Evolutionary conservation across 2,329 filamentous ascomycete genomes (phyloP).

Genomic region (Exophiala lecanii-corni): DNA sequence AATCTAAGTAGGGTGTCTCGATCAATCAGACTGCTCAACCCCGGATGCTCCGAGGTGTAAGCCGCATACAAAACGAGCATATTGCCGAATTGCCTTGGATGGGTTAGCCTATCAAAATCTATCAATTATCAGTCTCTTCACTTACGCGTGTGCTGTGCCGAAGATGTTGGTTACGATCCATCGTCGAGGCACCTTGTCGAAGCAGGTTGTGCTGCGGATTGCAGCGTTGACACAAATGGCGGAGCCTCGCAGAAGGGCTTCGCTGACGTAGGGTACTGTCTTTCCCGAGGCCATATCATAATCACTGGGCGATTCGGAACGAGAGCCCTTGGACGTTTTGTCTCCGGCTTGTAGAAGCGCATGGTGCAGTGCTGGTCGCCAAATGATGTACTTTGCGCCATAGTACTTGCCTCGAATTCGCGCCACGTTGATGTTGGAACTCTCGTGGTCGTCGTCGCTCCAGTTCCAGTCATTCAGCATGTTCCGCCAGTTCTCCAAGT

Average conservation of each 20-base stretch:
- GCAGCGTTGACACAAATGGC: conserved; percentile 65
- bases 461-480: conserved; percentile 51
- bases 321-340: conserved; percentile 10
- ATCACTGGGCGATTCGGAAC: conserved; percentile 31
- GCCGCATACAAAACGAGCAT: conserved; percentile 83
- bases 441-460: conserved; percentile 64
- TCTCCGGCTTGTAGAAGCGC: conserved; percentile 43
- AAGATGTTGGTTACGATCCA: conserved; percentile 93
- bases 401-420: conserved; percentile 91
- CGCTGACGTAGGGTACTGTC: conserved; percentile 32
- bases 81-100: conserved; percentile 85
- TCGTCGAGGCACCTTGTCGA: conserved; percentile 61
- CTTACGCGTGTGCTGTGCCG: conserved; percentile 93
- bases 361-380: conserved; percentile 68
- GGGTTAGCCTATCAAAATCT: conserved; percentile 25
- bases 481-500: conserved; percentile 52
- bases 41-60: conserved; percentile 57
- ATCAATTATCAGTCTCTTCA: conserved; percentile 27
- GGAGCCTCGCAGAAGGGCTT: conserved; percentile 45
- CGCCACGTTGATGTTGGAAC: conserved; percentile 72
- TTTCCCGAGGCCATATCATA: conserved; percentile 29
- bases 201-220: conserved; percentile 78
- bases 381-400: conserved; percentile 84
- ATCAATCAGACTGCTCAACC: conserved; percentile 55
- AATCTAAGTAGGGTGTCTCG: conserved; percentile 54